Conservation (phyloP, 768 basidiomycete genomes). For the Lyophyllum decastes region DNA sequence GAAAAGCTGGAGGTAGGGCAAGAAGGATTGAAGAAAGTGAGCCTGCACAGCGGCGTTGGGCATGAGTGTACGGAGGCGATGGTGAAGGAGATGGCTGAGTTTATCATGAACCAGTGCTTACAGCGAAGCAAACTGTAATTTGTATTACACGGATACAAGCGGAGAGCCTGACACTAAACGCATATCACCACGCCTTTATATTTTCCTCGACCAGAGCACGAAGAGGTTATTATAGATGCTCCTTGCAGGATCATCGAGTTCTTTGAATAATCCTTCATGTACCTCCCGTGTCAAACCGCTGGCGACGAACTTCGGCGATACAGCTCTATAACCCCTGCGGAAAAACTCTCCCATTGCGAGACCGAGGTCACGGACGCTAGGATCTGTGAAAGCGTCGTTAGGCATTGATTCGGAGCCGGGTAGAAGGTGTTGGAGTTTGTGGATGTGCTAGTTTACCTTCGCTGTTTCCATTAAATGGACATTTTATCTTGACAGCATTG, state of each 20-base stretch:
- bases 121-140: background rate
- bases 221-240: background rate
- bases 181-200: background rate
- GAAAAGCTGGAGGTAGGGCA: slow-evolving; percentile 49
- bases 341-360: background rate
- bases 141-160: background rate
- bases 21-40: slow-evolving; percentile 55
- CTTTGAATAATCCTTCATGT: background rate
- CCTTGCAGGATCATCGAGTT: background rate
- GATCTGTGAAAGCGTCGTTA: background rate
- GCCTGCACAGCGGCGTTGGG: slow-evolving; percentile 55
- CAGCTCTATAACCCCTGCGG: background rate
- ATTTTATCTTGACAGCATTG: background rate
- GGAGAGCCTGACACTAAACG: too few relatives aligned
- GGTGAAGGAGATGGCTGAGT: slow-evolving; percentile 46
- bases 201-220: slow-evolving; percentile 7
- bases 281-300: slow-evolving; percentile 2
- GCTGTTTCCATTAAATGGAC: slow-evolving; percentile 1
- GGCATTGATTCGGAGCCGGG: background rate
- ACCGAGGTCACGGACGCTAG: background rate
- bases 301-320: background rate
- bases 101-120: slow-evolving; percentile 25
- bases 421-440: background rate
- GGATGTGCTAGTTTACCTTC: background rate
- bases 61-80: slow-evolving; percentile 66